phyloP scores from a whole-genome alignment of 345 rosid species.

The Salix viminalis region DNA sequence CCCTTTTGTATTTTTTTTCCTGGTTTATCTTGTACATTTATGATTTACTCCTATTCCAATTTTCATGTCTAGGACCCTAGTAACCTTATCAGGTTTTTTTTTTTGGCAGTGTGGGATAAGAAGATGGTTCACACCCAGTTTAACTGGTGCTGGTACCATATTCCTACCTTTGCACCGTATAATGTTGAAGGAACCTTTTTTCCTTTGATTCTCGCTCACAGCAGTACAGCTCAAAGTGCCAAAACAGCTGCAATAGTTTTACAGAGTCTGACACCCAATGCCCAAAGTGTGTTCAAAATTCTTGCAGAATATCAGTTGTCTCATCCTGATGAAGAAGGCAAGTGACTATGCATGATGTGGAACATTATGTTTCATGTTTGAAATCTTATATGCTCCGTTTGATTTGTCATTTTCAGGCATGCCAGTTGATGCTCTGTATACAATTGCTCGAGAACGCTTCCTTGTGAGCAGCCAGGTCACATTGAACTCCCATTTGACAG shows the following conservation, averaged over 20 bases:
- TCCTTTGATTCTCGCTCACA: constrained; percentile 77
- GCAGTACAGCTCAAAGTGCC: constrained; percentile 58
- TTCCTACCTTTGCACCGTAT: constrained; percentile 83
- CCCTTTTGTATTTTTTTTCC: neutral
- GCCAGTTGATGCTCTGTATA: constrained; percentile 58
- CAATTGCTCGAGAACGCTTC: constrained; percentile 70
- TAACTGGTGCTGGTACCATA: constrained; percentile 88
- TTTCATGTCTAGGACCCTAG: neutral
- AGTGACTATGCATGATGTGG: constrained; percentile 2
- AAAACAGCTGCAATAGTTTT: constrained; percentile 87
- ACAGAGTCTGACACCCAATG: constrained; percentile 90
- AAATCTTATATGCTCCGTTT: neutral
- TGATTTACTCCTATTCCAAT: neutral
- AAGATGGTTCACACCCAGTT: constrained; percentile 89
- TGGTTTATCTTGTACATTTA: neutral
- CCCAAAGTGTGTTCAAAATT: constrained; percentile 83
- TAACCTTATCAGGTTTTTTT: neutral
- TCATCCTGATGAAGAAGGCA: constrained; percentile 85
- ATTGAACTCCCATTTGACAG: constrained; percentile 81
- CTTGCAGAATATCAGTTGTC: constrained; percentile 74
- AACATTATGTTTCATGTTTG: neutral
- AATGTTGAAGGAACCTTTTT: constrained; percentile 73
- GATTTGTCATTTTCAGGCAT: constrained; percentile 47
- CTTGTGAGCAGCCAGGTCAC: constrained; percentile 88
- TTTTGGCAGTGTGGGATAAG: constrained; percentile 88